phyloP scores from a whole-genome alignment of 345 rosid species.

The Hibiscus tridactylites region DNA sequence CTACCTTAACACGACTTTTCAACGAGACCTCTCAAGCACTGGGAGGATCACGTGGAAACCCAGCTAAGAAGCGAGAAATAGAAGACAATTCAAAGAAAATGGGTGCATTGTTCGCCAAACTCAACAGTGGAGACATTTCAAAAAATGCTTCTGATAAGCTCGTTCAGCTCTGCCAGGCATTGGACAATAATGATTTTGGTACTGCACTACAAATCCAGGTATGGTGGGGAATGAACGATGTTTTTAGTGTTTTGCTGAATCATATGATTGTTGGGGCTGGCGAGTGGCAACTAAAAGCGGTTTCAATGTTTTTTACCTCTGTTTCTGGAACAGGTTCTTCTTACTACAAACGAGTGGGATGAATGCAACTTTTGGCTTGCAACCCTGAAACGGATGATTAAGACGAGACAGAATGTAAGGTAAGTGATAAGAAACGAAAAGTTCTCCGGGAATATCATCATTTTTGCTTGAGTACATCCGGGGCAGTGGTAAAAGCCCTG shows the following conservation, averaged over 20 bases:
- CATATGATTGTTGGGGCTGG: background rate
- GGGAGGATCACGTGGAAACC: constrained; percentile 95
- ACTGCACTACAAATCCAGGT: constrained; percentile 94
- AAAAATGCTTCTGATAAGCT: constrained; percentile 91
- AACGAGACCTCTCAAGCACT: constrained; percentile 91
- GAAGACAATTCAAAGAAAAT: constrained; percentile 90
- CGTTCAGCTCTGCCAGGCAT: constrained; percentile 76
- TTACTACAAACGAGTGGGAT: constrained; percentile 98
- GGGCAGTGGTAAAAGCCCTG: constrained; percentile 1
- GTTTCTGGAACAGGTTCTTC: constrained; percentile 47
- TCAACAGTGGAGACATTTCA: constrained; percentile 86
- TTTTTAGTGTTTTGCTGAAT: background rate
- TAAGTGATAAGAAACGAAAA: constrained; percentile 18
- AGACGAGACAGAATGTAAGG: constrained; percentile 75
- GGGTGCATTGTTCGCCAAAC: constrained; percentile 91
- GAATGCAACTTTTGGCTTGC: constrained; percentile 99
- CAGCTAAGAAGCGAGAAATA: constrained; percentile 88
- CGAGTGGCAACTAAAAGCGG: background rate
- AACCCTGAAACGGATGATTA: constrained; percentile 89
- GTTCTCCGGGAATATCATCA: background rate
- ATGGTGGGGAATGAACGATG: constrained; percentile 3
- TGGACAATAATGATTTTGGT: constrained; percentile 70
- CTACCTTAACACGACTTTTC: constrained; percentile 82
- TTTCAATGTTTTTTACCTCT: background rate
- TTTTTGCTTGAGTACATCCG: constrained; percentile 3